phyloP scores from a whole-genome alignment of 2,329 filamentous ascomycete genomes.

The Gaeumannomyces tritici region DNA sequence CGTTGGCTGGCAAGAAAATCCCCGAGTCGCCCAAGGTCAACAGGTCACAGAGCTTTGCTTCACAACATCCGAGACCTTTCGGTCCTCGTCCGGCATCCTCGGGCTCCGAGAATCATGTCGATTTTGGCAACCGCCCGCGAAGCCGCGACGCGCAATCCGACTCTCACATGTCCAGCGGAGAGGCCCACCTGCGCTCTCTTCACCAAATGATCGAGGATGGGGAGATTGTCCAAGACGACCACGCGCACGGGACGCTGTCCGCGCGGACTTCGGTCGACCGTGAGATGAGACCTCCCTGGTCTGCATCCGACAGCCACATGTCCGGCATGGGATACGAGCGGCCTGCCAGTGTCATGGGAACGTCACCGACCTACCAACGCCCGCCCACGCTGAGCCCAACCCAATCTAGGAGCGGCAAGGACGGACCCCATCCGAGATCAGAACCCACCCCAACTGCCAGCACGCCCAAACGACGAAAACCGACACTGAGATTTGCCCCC shows the following conservation, averaged over 20 bases:
- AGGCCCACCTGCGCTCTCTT: slow-evolving; percentile 26
- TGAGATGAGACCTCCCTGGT: slow-evolving; percentile 12
- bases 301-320: not conserved
- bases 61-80: slow-evolving; percentile 24
- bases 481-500: slow-evolving; percentile 24
- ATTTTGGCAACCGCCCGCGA: slow-evolving; percentile 35
- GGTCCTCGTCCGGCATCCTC: slow-evolving; percentile 23
- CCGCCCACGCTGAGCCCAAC: slow-evolving; percentile 1
- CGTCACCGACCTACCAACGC: not conserved
- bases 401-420: not conserved
- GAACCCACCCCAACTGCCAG: not conserved
- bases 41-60: slow-evolving; percentile 38
- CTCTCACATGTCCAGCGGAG: slow-evolving; percentile 19
- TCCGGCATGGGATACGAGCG: not conserved
- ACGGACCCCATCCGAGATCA: not conserved
- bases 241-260: slow-evolving; percentile 28
- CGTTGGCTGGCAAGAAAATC: slow-evolving; percentile 31
- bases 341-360: not conserved
- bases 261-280: slow-evolving; percentile 21
- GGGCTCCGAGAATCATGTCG: slow-evolving; percentile 28
- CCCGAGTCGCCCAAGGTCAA: slow-evolving; percentile 43
- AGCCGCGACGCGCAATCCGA: slow-evolving; percentile 45
- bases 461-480: slow-evolving; percentile 6
- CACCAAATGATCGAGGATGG: slow-evolving; percentile 34
- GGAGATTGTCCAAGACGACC: slow-evolving; percentile 23